Evolutionary conservation across 2,329 filamentous ascomycete genomes (phyloP), one percentile per base, ranked within the genome.

Genomic region (Talaromyces sp.): DNA sequence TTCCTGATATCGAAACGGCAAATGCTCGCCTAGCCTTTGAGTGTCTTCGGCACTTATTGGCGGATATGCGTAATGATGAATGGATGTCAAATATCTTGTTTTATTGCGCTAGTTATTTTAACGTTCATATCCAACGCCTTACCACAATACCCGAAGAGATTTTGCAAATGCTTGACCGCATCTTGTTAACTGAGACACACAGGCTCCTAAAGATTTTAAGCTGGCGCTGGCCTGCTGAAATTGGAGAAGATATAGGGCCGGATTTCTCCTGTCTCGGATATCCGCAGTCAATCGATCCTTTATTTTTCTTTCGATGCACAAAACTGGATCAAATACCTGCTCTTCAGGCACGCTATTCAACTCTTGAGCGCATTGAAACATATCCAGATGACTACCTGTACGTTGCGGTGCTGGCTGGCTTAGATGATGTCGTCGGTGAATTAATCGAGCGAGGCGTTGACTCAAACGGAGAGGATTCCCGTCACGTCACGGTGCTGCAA

Each of bases 81-180:
- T 41, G 17, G 15, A n/a, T 57, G 15, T 5, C 5, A 39, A 52
- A 13, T 17, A 58, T 57, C 2, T 31, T 63, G 35, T 5, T 6
- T 19, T 66, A 66, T 37, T 66, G 64, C 27, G 61, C 19, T 11
- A n/a, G 19, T 4, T 17, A 59, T 47, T 66, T 66, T 45, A 52
- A 60, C 27, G 27, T 22, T 37, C 61, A 66, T 43, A 64, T 66
- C 22, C 37, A 35, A 43, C 43, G 56, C n/a, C 41, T 66, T 27
- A 47, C 11, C 33, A 39, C 27, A 19, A 59, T 66, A 15, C 64
- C 64, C 19, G n/a, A 43, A 9, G 37, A 49, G 8, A 25, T 66
- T 43, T 13, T 57, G 2, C 1, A 59, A 5, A 31, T 66, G 27
- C 61, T 66, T 19, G 64, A 66, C 10, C 25, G 22, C 11, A 8